Conservation (phyloP, 805 yeast species). For the Pichia rugopelliculosa region DNA sequence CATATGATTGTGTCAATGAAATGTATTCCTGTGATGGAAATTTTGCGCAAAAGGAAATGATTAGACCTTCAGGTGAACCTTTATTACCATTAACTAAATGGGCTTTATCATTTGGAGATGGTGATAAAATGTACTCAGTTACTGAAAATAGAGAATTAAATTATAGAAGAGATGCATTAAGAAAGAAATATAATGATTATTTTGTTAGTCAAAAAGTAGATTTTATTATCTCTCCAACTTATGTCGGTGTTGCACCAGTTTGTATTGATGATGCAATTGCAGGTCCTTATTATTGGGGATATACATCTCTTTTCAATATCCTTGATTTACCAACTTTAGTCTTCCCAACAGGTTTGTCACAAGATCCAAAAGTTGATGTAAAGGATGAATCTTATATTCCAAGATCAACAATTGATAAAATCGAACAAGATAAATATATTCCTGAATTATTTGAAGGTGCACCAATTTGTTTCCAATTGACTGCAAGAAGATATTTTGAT, state of each 20-base stretch:
- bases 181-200: slow-evolving; percentile 48
- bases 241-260: slow-evolving; percentile 65
- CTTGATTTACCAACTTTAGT: slow-evolving; percentile 63
- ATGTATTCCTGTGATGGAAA: slow-evolving; percentile 68
- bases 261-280: slow-evolving; percentile 38
- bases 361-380: slow-evolving; percentile 43
- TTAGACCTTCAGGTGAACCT: slow-evolving; percentile 65
- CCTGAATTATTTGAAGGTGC: slow-evolving; percentile 45
- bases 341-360: slow-evolving; percentile 55
- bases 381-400: slow-evolving; percentile 36
- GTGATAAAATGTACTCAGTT: slow-evolving; percentile 39
- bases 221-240: slow-evolving; percentile 59
- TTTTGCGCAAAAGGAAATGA: slow-evolving; percentile 41
- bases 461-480: slow-evolving; percentile 47
- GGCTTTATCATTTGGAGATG: slow-evolving; percentile 51
- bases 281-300: slow-evolving; percentile 67
- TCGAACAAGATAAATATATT: slow-evolving; percentile 40
- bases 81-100: slow-evolving; percentile 55
- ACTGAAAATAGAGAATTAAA: slow-evolving; percentile 52
- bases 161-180: slow-evolving; percentile 47
- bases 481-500: slow-evolving; percentile 48
- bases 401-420: slow-evolving; percentile 40
- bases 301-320: slow-evolving; percentile 67
- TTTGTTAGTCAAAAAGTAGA: slow-evolving; percentile 52
- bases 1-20: slow-evolving; percentile 48